Evolutionary conservation across 1,284 basidiomycete species (phyloP), one percentile per base, ranked within the genome.

Genomic region (Vanrija sp.): DNA sequence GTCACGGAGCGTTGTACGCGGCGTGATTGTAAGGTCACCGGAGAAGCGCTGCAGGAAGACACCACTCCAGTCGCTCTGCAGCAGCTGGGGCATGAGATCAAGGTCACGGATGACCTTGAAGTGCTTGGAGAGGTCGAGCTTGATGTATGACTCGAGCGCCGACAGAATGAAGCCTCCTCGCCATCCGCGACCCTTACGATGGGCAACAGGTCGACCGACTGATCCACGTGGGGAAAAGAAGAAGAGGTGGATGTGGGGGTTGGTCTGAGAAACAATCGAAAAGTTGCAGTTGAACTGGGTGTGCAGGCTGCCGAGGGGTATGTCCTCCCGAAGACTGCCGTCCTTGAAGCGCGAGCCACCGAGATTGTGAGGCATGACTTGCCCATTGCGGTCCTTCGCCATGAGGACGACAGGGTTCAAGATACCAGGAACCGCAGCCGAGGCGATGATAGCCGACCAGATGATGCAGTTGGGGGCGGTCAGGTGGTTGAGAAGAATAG

Each of bases 171-270:
- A 99, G 29, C 97, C 98, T 34, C 96, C 96, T 70, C 93, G 81
- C 93, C 93, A 96, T 3, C 92, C 57, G 19, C 54, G 52, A 19
- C 64, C 64, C 49, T 66, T 63, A 16, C 65, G 52, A 49, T 66
- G 66, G 0, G 65, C 66, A 2, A 68, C 66, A 15, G 66, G 66
- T 1, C 65, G 54, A 6, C 95, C 95, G 3, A 94, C 91, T 0
- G 92, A 91, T 5, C 95, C 95, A 65, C 91, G 83, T 28, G 92
- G 89, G 1, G 91, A 91, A 68, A 97, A 98, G 78, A 96, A 95
- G 79, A 98, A 98, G n/a, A 98, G 69, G 74, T 98, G 95, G 12
- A 98, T 91, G 73, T 98, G 96, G 0, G 94, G 95, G 68, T 98
- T 98, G 28, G 91, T 93, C 58, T 77, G 94, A 1, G 90, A 93